Base-by-base conservation (phyloP, 345 rosid species). In the Euphorbia pulcherrima region DNA sequence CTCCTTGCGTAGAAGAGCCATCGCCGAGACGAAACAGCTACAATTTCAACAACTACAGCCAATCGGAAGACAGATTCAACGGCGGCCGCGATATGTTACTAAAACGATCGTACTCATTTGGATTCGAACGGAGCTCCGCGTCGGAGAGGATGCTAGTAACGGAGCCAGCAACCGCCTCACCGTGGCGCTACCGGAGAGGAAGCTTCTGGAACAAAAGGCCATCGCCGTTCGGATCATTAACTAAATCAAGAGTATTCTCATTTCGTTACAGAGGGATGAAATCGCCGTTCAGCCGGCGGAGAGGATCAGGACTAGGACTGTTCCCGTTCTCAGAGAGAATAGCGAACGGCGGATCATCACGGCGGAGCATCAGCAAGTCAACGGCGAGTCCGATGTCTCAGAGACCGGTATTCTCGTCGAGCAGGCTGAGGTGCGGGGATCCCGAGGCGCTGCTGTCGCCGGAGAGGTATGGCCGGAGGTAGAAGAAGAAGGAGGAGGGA, bases 371-470 rank as follows among this genome's bases (percentile, higher is more conserved):
- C 70, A 81, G 80, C 60, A 92, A 90, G 77, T 85, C 95, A 7
- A 80, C 88, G 92, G 80, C 86, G 77, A 92, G 98, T 24, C 98
- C 96, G 20, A 84, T 84, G 96, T 88, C 85, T 59, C 64, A 75
- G 0, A 62, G 86, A 67, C 68, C 89, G 51, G 79, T 82, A 21
- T 86, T 85, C 78, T 83, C 95, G 58, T 88, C 98, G 40, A 93
- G 98, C 80, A 72, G 98, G 76, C 69, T 90, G 18, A 73, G 98
- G 76, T 93, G 98, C 68, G 98, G 98, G 55, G 97, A 93, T 80
- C 98, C 98, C 21, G 98, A 93, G 83, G 98, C 98, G 41, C 62
- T 93, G 46, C 68, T 93, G 2, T 93, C 98, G 54, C 98, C 98
- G 85, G 97, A 93, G 79, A 84, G 98, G 70, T 89, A 87, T 55